Evolutionary conservation across 352 stramenopile species (phyloP).

Genomic region (Thraustotheca clavata): DNA sequence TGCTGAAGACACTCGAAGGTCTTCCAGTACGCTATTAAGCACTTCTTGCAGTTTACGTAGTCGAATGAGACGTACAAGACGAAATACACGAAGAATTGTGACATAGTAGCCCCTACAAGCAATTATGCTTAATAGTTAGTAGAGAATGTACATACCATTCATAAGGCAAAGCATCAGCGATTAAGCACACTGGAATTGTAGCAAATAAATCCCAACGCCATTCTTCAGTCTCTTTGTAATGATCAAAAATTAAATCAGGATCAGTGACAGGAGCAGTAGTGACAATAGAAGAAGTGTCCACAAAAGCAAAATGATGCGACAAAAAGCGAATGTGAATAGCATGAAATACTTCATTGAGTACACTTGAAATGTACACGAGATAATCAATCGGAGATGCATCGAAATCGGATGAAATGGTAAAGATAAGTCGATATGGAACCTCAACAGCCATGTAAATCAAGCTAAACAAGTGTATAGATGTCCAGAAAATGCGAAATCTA

Average conservation of each 20-base stretch:
- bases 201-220: slow-evolving; percentile 41
- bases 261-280: slow-evolving; percentile 37
- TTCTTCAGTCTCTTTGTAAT: slow-evolving; percentile 45
- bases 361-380: neutral
- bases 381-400: neutral
- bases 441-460: slow-evolving; percentile 17
- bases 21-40: slow-evolving; percentile 48
- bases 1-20: slow-evolving; percentile 51
- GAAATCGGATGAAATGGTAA: neutral
- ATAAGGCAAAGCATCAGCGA: slow-evolving; percentile 39
- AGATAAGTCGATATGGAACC: slow-evolving; percentile 20
- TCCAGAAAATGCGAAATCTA: slow-evolving; percentile 18
- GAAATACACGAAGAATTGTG: slow-evolving; percentile 19
- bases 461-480: neutral
- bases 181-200: slow-evolving; percentile 43
- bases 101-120: neutral
- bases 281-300: slow-evolving; percentile 54
- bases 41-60: slow-evolving; percentile 38
- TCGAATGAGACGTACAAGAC: slow-evolving; percentile 42
- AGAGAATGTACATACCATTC: neutral
- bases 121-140: slow-evolving; percentile 26
- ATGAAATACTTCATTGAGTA: slow-evolving; percentile 52
- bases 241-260: slow-evolving; percentile 51
- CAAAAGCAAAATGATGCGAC: slow-evolving; percentile 50
- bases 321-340: slow-evolving; percentile 42